Percentiles rank a stretch among this genome's conserved stretches.
Evolutionary conservation across 176 grass and related monocot species (phyloP).

Genomic region (Tillandsia leiboldiana): DNA sequence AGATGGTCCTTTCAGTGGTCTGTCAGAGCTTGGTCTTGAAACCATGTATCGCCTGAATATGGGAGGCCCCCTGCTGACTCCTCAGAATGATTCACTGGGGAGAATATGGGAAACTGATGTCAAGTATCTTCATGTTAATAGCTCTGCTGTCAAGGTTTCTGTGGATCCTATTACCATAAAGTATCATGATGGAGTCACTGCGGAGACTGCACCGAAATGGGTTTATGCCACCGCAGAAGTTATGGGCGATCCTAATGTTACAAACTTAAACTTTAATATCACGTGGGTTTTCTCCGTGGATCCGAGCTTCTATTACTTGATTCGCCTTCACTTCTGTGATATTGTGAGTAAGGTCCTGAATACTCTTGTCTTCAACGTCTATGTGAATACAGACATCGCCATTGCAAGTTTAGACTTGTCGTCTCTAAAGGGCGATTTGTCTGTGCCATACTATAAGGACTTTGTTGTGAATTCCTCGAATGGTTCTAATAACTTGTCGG

Average conservation of each 20-base stretch:
- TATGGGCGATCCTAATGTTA: conserved; percentile 34
- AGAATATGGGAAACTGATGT: conserved; percentile 57
- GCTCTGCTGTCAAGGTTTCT: conserved; percentile 30
- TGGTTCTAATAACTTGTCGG: conserved; percentile 45
- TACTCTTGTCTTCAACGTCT: conserved; percentile 56
- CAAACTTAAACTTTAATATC: conserved; percentile 48
- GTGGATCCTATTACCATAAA: conserved; percentile 32
- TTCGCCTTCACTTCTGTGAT: conserved; percentile 93
- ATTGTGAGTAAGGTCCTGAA: conserved; percentile 60
- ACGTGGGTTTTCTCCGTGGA: conserved; percentile 79
- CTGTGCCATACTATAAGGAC: conserved; percentile 66
- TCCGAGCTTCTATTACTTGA: conserved; percentile 41
- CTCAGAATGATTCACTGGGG: conserved; percentile 71
- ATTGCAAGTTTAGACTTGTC: conserved; percentile 58
- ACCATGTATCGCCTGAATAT: conserved; percentile 65
- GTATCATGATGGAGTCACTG: conserved; percentile 27
- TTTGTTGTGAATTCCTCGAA: conserved; percentile 62
- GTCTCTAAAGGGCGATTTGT: conserved; percentile 27
- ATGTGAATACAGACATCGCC: conserved; percentile 53
- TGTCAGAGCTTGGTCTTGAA: conserved; percentile 43
- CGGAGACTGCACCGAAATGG: conserved; percentile 50
- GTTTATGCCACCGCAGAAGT: conserved; percentile 65
- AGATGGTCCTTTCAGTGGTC: conserved; percentile 44
- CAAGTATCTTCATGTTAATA: conserved; percentile 36
- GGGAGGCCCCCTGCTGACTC: conserved; percentile 48